Evolutionary conservation across 1,139 yeast genomes (phyloP).

Genomic region (Nakaseomyces delphensis): DNA sequence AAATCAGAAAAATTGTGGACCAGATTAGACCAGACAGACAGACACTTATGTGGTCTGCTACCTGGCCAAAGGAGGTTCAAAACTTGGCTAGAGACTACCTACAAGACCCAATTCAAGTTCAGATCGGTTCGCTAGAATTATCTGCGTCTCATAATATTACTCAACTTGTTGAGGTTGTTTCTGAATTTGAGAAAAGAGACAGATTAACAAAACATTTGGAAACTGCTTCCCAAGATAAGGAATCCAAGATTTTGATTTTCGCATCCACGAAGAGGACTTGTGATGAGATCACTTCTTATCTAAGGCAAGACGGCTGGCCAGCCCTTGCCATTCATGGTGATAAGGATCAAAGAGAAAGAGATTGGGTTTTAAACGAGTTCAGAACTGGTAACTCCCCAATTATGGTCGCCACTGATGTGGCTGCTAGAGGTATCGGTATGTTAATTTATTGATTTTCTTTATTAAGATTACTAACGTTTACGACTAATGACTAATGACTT

Average conservation of each 20-base stretch:
- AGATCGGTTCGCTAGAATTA: conserved; percentile 89
- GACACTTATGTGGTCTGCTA: conserved; percentile 99
- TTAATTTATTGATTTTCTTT: conserved; percentile 31
- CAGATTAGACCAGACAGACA: conserved; percentile 97
- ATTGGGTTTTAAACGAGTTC: conserved; percentile 94
- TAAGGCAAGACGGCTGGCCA: conserved; percentile 98
- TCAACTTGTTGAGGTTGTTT: conserved; percentile 83
- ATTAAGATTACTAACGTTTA: conserved; percentile 12
- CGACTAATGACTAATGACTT: conserved; percentile 4
- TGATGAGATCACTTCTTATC: conserved; percentile 84
- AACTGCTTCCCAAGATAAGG: conserved; percentile 67
- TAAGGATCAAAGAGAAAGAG: conserved; percentile 95
- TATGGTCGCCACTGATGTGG: conserved; percentile 99
- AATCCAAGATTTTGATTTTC: conserved; percentile 74
- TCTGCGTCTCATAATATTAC: conserved; percentile 95
- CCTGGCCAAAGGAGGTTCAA: conserved; percentile 99
- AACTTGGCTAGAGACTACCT: conserved; percentile 84
- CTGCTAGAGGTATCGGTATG: conserved; percentile 99
- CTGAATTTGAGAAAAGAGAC: conserved; percentile 92
- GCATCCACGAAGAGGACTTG: conserved; percentile 96
- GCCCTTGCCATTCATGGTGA: conserved; percentile 99
- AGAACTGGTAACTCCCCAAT: conserved; percentile 87
- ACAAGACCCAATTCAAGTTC: conserved; percentile 90
- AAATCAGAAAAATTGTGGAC: conserved; percentile 87
- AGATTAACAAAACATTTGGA: conserved; percentile 78